Evolutionary conservation across 2,329 filamentous ascomycete species (phyloP), one percentile per base, ranked within the genome.

Genomic region (Cylindrodendrum hubeiense): DNA sequence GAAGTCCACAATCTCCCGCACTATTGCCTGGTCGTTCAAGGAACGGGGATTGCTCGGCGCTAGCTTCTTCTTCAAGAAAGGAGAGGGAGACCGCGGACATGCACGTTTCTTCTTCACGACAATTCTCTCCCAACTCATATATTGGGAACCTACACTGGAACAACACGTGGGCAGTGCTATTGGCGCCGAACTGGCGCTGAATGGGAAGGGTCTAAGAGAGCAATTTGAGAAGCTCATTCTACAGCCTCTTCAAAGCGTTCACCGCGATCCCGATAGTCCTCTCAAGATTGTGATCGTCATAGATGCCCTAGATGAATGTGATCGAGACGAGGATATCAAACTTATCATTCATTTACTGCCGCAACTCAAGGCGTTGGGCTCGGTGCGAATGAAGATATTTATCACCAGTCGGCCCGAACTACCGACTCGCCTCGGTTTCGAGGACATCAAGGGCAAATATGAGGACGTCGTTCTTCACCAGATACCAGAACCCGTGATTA

Each of bases 401-500:
- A 21, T 84, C 1, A 84, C 82, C 0, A 84, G 81, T 61, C 73
- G 82, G 41, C 82, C 81, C 0, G 78, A 84, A 34, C 53, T 81
- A 5, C 77, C 77, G 0, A 77, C 82, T 33, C 76, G 78, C 1
- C 65, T 79, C 17, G 77, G 78, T 0, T 83, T 85, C 44, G 60
- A 63, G 2, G 12, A 68, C 28, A 68, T 79, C 21, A 34, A 68
- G 7, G 34, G 24, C 13, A 9, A 10, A 26, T 67, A 66, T 24
- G 50, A 60, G 10, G 22, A 72, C 49, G 0, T 76, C 77, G 67
- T 76, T 9, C 77, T 84, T 3, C 79, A 84, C 21, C 66, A 82
- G 5, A 76, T 83, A 33, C 58, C 73, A 0, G 12, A 66, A 12
- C 24, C 53, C 0, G 50, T 76, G 0, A 73, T 84, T 13, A 15